Base-by-base conservation (phyloP, 257 asterid genomes). In the Solanum bulbocastanum region DNA sequence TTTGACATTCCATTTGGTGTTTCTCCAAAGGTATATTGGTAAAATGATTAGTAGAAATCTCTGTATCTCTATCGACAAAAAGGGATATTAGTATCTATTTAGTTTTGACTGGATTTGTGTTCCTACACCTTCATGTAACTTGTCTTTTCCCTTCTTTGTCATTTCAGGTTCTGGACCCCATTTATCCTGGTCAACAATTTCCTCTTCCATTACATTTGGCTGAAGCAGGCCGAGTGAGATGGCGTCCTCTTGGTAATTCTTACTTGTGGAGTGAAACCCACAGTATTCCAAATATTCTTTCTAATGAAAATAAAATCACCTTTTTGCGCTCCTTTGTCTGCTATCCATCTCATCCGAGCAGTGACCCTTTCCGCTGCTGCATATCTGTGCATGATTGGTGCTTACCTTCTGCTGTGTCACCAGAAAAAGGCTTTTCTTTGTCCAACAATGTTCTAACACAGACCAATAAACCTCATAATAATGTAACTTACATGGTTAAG, bases 141-240 rank as follows among this genome's bases (percentile, higher is more conserved):
- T 82, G 69, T 82, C 85, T 16, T 81, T 25, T 46, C 30, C 85
- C 68, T 46, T n/a, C 56, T 72, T 71, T 89, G 23, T 85, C 69
- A 56, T 90, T 89, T 88, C 94, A 96, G 99, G 92, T 97, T 89
- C 94, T 95, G 72, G 99, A 98, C 62, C 98, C 99, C 44, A 91
- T 97, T 94, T 91, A 90, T 90, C 97, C 99, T 79, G 98, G 99
- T 81, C 96, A 94, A 91, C 98, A 96, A 92, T 95, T 95, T 93
- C 99, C 99, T 32, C 95, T 96, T 86, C 99, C 99, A 86, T 93
- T 97, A 88, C 99, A 97, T 92, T 91, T 96, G 93, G 98, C 98
- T 90, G 98, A 94, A 93, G 93, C 96, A 71, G 99, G 99, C 87
- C 94, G 91, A 88, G 92, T 96, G 88, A 87, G 98, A 86, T 97